These are phyloP conservation scores for Alternaria ventricosa DNA, from an alignment of 2,329 filamentous ascomycete genomes.

Conservation along the genomic window DNA sequence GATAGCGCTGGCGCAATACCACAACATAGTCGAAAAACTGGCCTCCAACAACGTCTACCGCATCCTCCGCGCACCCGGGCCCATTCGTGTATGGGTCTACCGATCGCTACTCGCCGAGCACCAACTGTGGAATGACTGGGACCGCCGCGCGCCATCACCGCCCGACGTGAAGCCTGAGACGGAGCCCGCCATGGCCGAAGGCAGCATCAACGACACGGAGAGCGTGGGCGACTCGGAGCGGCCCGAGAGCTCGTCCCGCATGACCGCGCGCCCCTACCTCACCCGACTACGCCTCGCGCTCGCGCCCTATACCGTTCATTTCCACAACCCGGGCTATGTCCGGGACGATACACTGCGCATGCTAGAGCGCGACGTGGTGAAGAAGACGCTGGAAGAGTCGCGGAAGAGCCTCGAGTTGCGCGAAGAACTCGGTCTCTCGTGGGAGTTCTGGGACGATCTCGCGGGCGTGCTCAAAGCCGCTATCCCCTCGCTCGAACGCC, in stretches of 20 bases:
- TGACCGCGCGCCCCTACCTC: constrained; percentile 44
- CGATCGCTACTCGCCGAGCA: constrained; percentile 30
- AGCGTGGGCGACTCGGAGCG: constrained; percentile 19
- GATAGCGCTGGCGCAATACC: constrained; percentile 34
- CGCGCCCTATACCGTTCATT: constrained; percentile 62
- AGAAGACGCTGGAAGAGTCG: constrained; percentile 65
- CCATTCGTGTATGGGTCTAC: constrained; percentile 37
- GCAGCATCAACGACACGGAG: constrained; percentile 16
- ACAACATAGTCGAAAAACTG: constrained; percentile 27
- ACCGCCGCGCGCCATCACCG: constrained; percentile 6
- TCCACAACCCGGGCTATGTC: constrained; percentile 66
- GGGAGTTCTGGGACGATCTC: constrained; percentile 66
- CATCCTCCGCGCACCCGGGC: constrained; percentile 34
- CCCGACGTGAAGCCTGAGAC: constrained; percentile 8
- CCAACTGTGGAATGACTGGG: constrained; percentile 29
- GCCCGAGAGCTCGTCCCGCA: constrained; percentile 17
- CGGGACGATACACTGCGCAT: constrained; percentile 65
- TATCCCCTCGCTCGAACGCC: constrained; percentile 66
- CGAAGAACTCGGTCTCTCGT: constrained; percentile 63
- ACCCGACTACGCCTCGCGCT: constrained; percentile 55
- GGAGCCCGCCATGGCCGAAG: constrained; percentile 6
- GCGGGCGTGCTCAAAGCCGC: constrained; percentile 64
- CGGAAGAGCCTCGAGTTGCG: constrained; percentile 63
- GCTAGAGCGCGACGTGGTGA: constrained; percentile 61
- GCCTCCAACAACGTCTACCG: constrained; percentile 33